phyloP scores from a whole-genome alignment of 352 stramenopile genomes.

The Pythium scleroteichum region DNA sequence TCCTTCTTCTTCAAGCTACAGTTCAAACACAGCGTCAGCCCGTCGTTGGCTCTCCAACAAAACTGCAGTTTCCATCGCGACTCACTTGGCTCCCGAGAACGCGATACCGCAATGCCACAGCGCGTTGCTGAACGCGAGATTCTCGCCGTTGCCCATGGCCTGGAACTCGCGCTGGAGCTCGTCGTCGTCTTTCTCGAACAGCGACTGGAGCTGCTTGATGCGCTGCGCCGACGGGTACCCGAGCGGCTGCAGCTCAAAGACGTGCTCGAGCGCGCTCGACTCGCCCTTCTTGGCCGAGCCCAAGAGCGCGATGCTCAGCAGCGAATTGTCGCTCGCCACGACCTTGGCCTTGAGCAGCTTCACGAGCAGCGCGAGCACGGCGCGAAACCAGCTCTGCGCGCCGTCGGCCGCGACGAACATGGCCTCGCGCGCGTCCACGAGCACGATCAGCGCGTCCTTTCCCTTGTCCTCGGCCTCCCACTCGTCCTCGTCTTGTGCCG shows the following conservation, averaged over 20 bases:
- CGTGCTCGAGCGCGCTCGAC: conserved; percentile 56
- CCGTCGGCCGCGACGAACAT: conserved; percentile 50
- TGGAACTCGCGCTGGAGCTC: conserved; percentile 48
- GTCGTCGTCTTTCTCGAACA: conserved; percentile 38
- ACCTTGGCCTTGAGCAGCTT: conserved; percentile 81
- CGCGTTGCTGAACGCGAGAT: conserved; percentile 76
- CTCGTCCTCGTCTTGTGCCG: conserved; percentile 42
- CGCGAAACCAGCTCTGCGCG: conserved; percentile 69
- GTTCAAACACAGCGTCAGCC: too few relatives aligned
- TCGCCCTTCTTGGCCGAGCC: conserved; percentile 57
- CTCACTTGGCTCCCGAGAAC: conserved; percentile 80
- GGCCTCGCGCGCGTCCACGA: conserved; percentile 65
- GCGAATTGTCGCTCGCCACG: conserved; percentile 75
- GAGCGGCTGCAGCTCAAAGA: conserved; percentile 78
- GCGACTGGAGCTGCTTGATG: conserved; percentile 76
- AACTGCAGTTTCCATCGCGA: background rate
- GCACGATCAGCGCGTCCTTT: conserved; percentile 76
- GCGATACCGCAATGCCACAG: conserved; percentile 82
- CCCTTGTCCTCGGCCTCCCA: conserved; percentile 59
- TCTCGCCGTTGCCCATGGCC: conserved; percentile 61
- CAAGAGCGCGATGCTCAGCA: conserved; percentile 78
- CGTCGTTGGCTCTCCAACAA: too few relatives aligned
- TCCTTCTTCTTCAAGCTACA: conserved; percentile 86
- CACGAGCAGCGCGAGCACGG: conserved; percentile 62
- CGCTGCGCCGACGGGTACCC: conserved; percentile 66